Conservation (phyloP, 306 rosid species). For the Ceratonia siliqua region DNA sequence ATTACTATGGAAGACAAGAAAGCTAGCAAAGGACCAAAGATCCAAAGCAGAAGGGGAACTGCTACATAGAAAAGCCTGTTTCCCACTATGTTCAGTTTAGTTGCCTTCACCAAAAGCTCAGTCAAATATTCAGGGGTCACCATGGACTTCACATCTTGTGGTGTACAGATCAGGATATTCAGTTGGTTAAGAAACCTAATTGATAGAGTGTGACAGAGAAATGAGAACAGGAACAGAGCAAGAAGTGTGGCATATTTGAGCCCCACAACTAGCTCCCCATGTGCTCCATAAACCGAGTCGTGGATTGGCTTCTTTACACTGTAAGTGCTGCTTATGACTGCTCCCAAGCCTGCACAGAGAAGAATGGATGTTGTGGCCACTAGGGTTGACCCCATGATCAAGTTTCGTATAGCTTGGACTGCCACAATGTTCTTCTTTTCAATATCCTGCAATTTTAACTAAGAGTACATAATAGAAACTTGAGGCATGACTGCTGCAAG, state of each 20-base stretch:
- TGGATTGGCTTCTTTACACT: slow-evolving; percentile 61
- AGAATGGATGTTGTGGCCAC: slow-evolving; percentile 75
- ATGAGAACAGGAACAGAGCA: slow-evolving; percentile 64
- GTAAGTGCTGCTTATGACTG: slow-evolving; percentile 74
- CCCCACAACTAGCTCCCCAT: slow-evolving; percentile 62
- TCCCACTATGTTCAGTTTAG: slow-evolving; percentile 53
- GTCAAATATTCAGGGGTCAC: slow-evolving; percentile 55
- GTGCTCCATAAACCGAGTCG: slow-evolving; percentile 63
- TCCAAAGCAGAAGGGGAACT: slow-evolving; percentile 68
- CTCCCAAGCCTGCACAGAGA: slow-evolving; percentile 62
- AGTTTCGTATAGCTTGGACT: slow-evolving; percentile 60
- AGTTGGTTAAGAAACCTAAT: slow-evolving; percentile 68
- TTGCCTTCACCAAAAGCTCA: slow-evolving; percentile 63
- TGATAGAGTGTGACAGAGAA: slow-evolving; percentile 66
- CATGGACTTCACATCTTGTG: slow-evolving; percentile 40
- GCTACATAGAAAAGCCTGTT: slow-evolving; percentile 67
- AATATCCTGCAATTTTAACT: slow-evolving; percentile 50
- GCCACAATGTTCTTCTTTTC: slow-evolving; percentile 69
- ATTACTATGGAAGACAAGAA: slow-evolving; percentile 51
- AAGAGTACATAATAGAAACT: no score
- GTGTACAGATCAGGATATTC: slow-evolving; percentile 61
- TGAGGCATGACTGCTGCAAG: no score
- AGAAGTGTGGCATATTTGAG: slow-evolving; percentile 61
- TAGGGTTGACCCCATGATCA: slow-evolving; percentile 67
- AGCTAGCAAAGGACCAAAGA: slow-evolving; percentile 75